Conservation (phyloP, 2,329 filamentous ascomycete genomes). For the Fusarium chuoi region DNA sequence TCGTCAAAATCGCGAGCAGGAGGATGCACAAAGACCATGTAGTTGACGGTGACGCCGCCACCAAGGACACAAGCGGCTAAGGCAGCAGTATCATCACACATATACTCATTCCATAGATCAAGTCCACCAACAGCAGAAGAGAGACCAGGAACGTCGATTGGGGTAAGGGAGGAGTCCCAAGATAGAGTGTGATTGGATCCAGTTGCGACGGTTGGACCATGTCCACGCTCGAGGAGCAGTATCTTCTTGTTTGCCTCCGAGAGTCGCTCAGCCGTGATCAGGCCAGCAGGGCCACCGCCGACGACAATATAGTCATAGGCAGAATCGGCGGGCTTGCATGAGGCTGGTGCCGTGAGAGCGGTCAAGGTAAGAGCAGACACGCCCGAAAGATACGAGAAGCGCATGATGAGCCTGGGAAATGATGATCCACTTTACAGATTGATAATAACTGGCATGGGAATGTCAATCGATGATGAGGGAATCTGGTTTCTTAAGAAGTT, state of each 20-base stretch:
- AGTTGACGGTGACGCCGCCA: slow-evolving; percentile 73
- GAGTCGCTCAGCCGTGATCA: slow-evolving; percentile 54
- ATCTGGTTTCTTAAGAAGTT: background rate
- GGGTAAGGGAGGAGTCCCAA: slow-evolving; percentile 72
- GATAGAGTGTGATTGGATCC: slow-evolving; percentile 68
- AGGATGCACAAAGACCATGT: slow-evolving; percentile 74
- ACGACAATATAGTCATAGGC: slow-evolving; percentile 44
- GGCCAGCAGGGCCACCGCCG: slow-evolving; percentile 38
- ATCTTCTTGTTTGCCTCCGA: slow-evolving; percentile 72
- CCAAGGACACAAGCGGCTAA: slow-evolving; percentile 73
- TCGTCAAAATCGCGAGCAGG: slow-evolving; percentile 69
- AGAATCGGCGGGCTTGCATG: background rate
- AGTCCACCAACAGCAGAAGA: slow-evolving; percentile 69
- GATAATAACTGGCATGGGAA: background rate
- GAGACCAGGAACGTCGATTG: slow-evolving; percentile 73
- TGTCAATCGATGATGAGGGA: too few species aligned
- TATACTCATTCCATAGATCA: slow-evolving; percentile 66
- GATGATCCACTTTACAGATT: background rate
- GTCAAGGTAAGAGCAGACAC: background rate
- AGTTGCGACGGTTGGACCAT: slow-evolving; percentile 69
- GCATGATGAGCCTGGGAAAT: background rate
- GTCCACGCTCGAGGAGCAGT: slow-evolving; percentile 68
- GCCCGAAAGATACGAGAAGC: slow-evolving; percentile 1
- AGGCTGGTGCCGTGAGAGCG: background rate
- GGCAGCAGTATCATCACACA: slow-evolving; percentile 35